Base-by-base conservation (phyloP, 2,329 filamentous ascomycete species). In the Cyclaneusma minus region DNA sequence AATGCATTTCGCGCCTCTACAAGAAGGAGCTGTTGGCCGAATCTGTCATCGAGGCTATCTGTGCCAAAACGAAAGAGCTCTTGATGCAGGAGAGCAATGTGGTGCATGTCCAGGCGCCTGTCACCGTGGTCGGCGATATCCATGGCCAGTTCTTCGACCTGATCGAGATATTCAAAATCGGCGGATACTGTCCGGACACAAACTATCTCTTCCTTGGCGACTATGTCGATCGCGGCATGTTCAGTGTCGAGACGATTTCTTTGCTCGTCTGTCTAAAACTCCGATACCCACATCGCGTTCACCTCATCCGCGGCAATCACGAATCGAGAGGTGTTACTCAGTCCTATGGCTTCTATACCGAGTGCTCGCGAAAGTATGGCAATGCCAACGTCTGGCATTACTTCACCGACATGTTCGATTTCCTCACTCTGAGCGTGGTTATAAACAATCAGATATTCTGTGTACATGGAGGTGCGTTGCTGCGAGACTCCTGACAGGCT, bases 1-100 rank as follows among this genome's bases (percentile, higher is more conserved):
- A 95, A 68, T 98, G 89, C 59, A 95, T 98, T 58, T 74, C 82
- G 50, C 79, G 87, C 40, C 70, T 98, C 28, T 95, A 95, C 59
- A 87, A 89, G 50, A 94, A 93, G 52, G 89, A 95, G 54, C 70
- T 98, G 33, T 71, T 98, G 32, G 85, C 89, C 44, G 89, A 98
- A 56, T 93, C 87, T 21, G 85, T 98, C 39, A 87, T 98, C 54
- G 89, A 98, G 60, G 89, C 89, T 45, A 87, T 98, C 71, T 98
- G 89, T 60, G 85, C 89, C 53, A 98, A 98, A 55, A 89, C 91
- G 13, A 98, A 98, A 51, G 89, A 98, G 61, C 65, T 98, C 42
- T 68, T 98, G 41, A 98, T 98, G 89, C 87, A 91, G 50, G 89
- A 98, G 70, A 95, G 87, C 68, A 98, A 98, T 56, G 89, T 98